Percentiles rank a stretch among this genome's conserved stretches.
Evolutionary conservation across 129 eudicot species (phyloP).

Genomic region (Lactuca sativa): DNA sequence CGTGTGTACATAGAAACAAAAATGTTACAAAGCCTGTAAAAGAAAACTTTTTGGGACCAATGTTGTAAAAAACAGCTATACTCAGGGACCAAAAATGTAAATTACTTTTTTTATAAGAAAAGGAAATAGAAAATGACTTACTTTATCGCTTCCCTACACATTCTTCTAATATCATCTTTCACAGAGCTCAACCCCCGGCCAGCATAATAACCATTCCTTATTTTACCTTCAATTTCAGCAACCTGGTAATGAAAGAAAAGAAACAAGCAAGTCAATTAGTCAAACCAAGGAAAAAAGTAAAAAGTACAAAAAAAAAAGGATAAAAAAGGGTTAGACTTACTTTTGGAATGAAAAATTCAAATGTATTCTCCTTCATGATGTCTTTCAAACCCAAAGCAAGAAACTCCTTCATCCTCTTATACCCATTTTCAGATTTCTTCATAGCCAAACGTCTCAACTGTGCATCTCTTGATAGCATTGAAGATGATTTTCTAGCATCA

Average conservation of each 20-base stretch:
- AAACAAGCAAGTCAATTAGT: background rate
- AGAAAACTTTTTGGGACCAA: too few relatives aligned
- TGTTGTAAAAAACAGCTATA: too few relatives aligned
- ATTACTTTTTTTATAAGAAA: background rate
- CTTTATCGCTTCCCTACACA: constrained; percentile 94
- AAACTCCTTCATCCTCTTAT: constrained; percentile 75
- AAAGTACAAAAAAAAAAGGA: background rate
- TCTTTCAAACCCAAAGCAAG: constrained; percentile 62
- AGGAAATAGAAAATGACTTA: constrained; percentile 27
- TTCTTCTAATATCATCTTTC: constrained; percentile 83
- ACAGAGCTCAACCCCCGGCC: constrained; percentile 75
- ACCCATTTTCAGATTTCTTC: constrained; percentile 75
- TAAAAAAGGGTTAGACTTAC: constrained; percentile 23
- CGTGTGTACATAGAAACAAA: too few relatives aligned
- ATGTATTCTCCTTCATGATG: constrained; percentile 78
- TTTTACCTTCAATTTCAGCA: constrained; percentile 71
- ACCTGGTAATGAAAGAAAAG: constrained; percentile 51
- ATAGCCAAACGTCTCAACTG: constrained; percentile 84
- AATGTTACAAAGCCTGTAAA: too few relatives aligned
- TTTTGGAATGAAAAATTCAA: constrained; percentile 83
- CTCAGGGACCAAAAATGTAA: background rate
- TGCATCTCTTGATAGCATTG: constrained; percentile 87
- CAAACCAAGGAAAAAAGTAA: background rate
- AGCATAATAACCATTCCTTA: constrained; percentile 82
- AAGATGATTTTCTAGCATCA: constrained; percentile 87